A percentile compares a stretch with the other conserved stretches of the same genome.
phyloP scores from a whole-genome alignment of 2,329 filamentous ascomycete species.

The Fusarium secorum region DNA sequence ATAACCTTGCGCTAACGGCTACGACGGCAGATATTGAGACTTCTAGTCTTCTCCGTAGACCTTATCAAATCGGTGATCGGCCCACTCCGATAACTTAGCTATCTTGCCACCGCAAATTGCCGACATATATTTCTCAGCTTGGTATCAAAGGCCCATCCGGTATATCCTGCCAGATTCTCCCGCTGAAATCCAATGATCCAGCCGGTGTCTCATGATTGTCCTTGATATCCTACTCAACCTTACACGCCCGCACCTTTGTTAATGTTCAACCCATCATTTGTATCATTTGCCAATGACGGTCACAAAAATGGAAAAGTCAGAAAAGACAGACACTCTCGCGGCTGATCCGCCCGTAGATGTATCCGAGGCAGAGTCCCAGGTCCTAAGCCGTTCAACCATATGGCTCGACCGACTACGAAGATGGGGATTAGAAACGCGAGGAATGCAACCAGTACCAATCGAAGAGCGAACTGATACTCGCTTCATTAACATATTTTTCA shows the following conservation, averaged over 20 bases:
- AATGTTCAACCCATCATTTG: neutral
- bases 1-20: neutral
- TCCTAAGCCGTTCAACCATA: neutral
- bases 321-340: neutral
- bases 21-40: neutral
- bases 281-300: fast-evolving
- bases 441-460: neutral
- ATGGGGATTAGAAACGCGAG: neutral
- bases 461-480: neutral
- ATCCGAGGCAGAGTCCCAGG: neutral
- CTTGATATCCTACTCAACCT: fast-evolving
- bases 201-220: neutral
- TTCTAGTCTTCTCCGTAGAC: neutral
- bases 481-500: neutral
- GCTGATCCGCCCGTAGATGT: neutral
- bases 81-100: neutral
- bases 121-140: neutral
- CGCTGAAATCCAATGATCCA: neutral
- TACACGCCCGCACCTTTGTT: too few relatives aligned
- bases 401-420: neutral
- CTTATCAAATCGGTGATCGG: neutral
- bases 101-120: neutral
- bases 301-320: neutral
- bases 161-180: neutral
- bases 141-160: fast-evolving